Base-by-base conservation (phyloP, 306 rosid genomes). In the Argentina anserina region DNA sequence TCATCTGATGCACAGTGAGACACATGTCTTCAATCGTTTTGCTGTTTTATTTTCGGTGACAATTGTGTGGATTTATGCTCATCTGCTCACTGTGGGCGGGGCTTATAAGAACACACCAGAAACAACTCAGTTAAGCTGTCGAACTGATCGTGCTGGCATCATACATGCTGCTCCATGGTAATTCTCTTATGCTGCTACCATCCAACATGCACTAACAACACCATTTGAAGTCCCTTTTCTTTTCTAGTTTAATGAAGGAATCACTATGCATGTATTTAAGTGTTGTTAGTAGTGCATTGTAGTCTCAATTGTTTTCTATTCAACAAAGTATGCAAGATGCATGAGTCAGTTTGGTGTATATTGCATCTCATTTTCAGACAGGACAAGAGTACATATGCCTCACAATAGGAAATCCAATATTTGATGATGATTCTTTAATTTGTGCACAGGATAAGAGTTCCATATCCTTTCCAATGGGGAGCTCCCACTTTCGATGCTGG, bases 401-500 rank as follows among this genome's bases (percentile, higher is more conserved):
- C 90, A 85, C 95, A 90, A 75, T 88, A 89, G 90, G 97, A 96
- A 76, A 91, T 40, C 91, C 94, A 33, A 89, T 88, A n/a, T 71
- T 91, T 62, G 92, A 93, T 56, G 97, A 97, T 15, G 91, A 56
- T 40, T 55, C 53, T 56, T 36, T 1, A 23, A 50, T 15, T 10
- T 20, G 28, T 47, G 28, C 69, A 67, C 86, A 93, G 98, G 98
- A 90, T 93, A 67, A 87, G 98, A 76, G 77, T 93, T 46, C 98
- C 98, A 1, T 93, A 91, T 77, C 98, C 98, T 55, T 93, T 93
- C 85, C 98, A 93, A 75, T 93, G 98, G 98, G 98, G 98, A 72
- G 96, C 97, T 56, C 98, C 98, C 31, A 90, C 93, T 73, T 93
- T 93, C 70, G 94, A 93, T 62, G 97, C 98, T 8, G 98, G 98